Base-by-base conservation (phyloP, 208 protist genomes). In the Crithidia sp. region DNA sequence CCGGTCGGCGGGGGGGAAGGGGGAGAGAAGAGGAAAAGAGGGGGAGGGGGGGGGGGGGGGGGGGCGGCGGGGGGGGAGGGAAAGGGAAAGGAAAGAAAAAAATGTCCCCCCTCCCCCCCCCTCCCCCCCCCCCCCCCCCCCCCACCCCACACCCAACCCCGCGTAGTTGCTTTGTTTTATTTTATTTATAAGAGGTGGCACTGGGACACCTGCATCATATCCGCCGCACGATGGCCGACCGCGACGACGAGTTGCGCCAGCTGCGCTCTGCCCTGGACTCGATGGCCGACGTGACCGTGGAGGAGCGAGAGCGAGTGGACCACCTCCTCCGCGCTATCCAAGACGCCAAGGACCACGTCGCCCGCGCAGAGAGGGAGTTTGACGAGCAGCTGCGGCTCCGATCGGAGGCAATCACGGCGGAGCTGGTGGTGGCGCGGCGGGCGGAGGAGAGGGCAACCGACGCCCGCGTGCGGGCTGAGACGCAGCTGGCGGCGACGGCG, bases 391-490 rank as follows among this genome's bases (percentile, higher is more conserved):
- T 79, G 10, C 55, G 41, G 12, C 52, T 79, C 40, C 74, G 63
- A 12, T 55, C 52, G 14, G 62, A 66, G 45, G 57, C 66, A 3
- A 73, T 57, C 36, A 74, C 77, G 12, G 67, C 77, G 14, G 84
- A 92, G 62, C 57, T 92, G 10, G 61, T 89, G 28, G 76, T 64
- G 44, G 79, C 84, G 12, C 77, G 84, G 14, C 67, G 82, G 7
- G 58, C 68, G 45, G 83, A 82, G 47, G 71, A 80, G 49, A 74
- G 84, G 9, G 82, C 81, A 3, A 52, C 58, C 56, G 82, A 85
- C 49, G 81, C 87, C 14, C 63, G 72, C 9, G 64, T 71, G 9
- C 67, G 79, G 10, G 81, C 82, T 0, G 84, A 92, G 57, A 47
- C 87, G 54, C 47, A 74, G 17, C 58, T 77, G 7, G 58, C 53